Evolutionary conservation across 169 alveolate genomes (phyloP), one percentile per base, ranked within the genome.

Genomic region (Plasmodium chabaudi): DNA sequence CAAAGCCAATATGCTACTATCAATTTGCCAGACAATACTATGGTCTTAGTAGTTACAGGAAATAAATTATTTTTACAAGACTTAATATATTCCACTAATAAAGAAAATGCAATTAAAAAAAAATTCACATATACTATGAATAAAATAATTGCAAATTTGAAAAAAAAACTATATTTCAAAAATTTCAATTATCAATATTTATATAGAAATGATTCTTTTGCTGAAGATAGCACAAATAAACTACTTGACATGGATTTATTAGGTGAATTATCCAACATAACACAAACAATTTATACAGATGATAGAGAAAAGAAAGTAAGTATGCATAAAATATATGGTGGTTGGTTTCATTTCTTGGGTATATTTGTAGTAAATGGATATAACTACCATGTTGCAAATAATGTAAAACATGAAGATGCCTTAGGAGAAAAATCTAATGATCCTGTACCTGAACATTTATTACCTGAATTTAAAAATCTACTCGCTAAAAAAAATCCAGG

Each of bases 41-140:
- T 82, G 84, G 13, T 82, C 1, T 27, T 82, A 13, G 90, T 82
- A 4, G 39, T 82, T 23, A 82, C 90, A 0, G 90, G 73, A 12
- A 82, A 82, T 68, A 82, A 82, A 44, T 68, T 82, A 2, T 82
- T 82, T 72, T 82, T 82, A 21, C 90, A 82, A 69, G 84, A 82
- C 39, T 27, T 82, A 7, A 61, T 82, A 12, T 82, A 82, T 25
- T 82, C 90, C 17, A 42, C 19, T 25, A 82, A 82, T 67, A 82
- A 82, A 15, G 67, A 82, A 46, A 13, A 17, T 5, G 57, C 90
- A 6, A 57, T 82, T 4, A 82, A 82, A 59, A 67, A 44, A 25
- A 82, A 82, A 15, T 82, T 82, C 57, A 56, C 86, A 0, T 68
- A 39, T 60, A n/a, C 19, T 1, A 82, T 82, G 72, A 82, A 82